A percentile compares a stretch with the other conserved stretches of the same genome.
These are phyloP conservation scores for Zymoseptoria passerinii DNA, from an alignment of 2,329 filamentous ascomycete species.

Conservation along the genomic window DNA sequence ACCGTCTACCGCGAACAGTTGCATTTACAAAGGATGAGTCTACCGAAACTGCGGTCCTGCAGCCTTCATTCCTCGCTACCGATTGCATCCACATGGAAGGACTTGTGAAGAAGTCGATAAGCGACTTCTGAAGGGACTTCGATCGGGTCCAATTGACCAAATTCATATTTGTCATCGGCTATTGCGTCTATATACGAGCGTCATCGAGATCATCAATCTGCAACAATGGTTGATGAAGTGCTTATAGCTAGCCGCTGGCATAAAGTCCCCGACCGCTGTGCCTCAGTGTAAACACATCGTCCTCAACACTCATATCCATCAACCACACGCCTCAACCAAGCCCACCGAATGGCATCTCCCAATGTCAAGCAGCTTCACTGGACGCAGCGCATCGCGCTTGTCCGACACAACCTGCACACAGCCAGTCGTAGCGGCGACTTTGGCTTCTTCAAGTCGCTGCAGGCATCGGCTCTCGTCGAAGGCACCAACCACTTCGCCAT, in stretches of 20 bases:
- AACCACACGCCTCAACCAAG: neutral
- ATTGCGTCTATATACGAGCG: neutral
- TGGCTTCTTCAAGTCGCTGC: constrained; percentile 41
- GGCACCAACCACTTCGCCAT: constrained; percentile 40
- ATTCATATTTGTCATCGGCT: neutral
- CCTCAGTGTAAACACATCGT: neutral
- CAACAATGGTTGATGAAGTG: neutral
- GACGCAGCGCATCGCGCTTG: constrained; percentile 39
- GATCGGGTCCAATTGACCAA: neutral
- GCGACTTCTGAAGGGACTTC: neutral
- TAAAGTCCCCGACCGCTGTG: neutral
- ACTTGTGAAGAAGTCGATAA: neutral
- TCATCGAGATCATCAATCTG: neutral
- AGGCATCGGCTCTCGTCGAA: constrained; percentile 37
- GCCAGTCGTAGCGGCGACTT: constrained; percentile 39
- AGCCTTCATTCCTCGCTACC: constrained; percentile 22
- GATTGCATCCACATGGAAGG: constrained; percentile 12
- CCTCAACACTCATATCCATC: neutral
- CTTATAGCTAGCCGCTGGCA: neutral
- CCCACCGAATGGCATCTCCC: constrained; percentile 16
- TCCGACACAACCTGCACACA: constrained; percentile 38
- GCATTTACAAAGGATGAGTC: constrained; percentile 11
- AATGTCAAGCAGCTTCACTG: constrained; percentile 35
- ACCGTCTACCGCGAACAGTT: constrained; percentile 16
- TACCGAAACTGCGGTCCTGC: constrained; percentile 10